Evolutionary conservation across 164 flowering plant species (phyloP).

Genomic region (Stephania yunnanensis): DNA sequence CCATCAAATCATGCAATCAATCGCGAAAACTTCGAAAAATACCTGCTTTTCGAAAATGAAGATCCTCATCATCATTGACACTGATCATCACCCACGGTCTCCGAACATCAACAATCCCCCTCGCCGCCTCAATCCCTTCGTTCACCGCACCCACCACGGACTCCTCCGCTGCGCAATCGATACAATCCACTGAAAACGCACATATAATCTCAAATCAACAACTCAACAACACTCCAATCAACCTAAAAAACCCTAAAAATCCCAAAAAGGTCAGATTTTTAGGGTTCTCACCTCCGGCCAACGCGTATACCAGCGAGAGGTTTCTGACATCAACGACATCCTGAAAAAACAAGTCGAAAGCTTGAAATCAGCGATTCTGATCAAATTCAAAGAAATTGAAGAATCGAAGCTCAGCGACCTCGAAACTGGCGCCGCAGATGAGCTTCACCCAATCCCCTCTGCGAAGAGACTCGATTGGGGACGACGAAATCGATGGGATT

Average conservation of each 20-base stretch:
- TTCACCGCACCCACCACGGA: constrained; percentile 75
- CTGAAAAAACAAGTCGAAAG: constrained; percentile 20
- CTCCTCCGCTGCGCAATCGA: constrained; percentile 79
- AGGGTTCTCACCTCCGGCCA: constrained; percentile 60
- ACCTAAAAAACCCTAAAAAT: background rate
- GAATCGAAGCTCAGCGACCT: constrained; percentile 30
- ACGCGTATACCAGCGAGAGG: constrained; percentile 78
- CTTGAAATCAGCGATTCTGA: background rate
- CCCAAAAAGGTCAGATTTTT: background rate
- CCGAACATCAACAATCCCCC: constrained; percentile 35
- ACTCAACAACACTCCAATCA: background rate
- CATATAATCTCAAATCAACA: background rate
- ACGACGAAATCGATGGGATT: constrained; percentile 32
- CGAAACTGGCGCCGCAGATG: constrained; percentile 88
- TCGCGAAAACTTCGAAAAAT: background rate
- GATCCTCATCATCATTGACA: constrained; percentile 75
- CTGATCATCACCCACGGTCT: constrained; percentile 92
- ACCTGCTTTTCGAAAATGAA: constrained; percentile 88
- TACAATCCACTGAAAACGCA: constrained; percentile 60
- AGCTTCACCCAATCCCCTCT: constrained; percentile 83
- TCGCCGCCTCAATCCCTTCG: constrained; percentile 71
- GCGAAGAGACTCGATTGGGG: constrained; percentile 49
- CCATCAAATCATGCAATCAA: background rate
- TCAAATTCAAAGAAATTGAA: background rate
- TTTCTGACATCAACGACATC: constrained; percentile 74